Evolutionary conservation across 768 basidiomycete genomes (phyloP), one percentile per base, ranked within the genome.

Genomic region (Hydnum rufescens): DNA sequence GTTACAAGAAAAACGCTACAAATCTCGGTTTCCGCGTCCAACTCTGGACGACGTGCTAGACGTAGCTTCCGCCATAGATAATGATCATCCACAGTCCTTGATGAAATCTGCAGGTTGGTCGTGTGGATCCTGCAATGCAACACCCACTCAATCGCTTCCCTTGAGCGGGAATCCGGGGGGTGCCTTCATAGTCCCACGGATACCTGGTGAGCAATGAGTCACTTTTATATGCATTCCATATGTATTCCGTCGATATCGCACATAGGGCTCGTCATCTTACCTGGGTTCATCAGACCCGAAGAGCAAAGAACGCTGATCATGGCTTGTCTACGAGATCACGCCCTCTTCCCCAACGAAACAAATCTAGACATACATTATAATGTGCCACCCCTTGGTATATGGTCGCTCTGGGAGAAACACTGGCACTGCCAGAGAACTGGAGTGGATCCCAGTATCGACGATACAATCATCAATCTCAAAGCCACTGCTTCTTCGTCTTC

Each of bases 341-440:
- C 90, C 1, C 70, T 71, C 2, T 65, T 71, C 32, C 86, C 88
- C 0, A 95, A 95, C 62, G 80, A 83, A 52, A 92, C 87, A 0
- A 93, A 89, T 58, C 77, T 96, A 22, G 83, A 92, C 53, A 74
- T 77, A 0, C 93, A 96, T 63, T 95, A 93, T 60, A 44, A 68
- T 42, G 68, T 95, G 4, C 92, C 93, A 0, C 49, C 64, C 18
- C 67, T 75, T 6, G 85, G 90, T 8, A 64, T 96, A 23, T 99
- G 93, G 89, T 74, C 76, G 39, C 65, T 74, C 2, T 66, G 63
- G 55, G 48, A 60, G 3, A 28, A n/a, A 34, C 0, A 8, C n/a
- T n/a, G n/a, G n/a, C n/a, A n/a, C n/a, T n/a, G n/a, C n/a, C n/a
- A n/a, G n/a, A n/a, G n/a, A n/a, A n/a, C n/a, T n/a, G n/a, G n/a